Conservation (phyloP, 2,329 filamentous ascomycete species). For the Penicillium olsonii region DNA sequence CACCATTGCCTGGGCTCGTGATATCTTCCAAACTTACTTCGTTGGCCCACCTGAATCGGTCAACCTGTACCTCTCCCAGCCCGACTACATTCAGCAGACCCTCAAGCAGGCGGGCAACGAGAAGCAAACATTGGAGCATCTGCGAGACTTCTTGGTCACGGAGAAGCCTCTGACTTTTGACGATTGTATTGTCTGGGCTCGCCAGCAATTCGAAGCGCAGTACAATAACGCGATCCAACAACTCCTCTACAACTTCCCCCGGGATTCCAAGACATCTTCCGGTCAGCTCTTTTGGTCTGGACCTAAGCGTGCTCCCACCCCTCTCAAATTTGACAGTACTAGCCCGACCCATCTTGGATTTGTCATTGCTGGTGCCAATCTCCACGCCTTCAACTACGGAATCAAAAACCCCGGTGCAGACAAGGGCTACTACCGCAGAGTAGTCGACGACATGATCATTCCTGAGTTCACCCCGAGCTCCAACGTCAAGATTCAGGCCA, state of each 20-base stretch:
- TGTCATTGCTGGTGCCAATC: slow-evolving; percentile 81
- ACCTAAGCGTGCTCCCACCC: slow-evolving; percentile 91
- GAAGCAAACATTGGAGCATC: slow-evolving; percentile 86
- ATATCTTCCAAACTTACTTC: slow-evolving; percentile 92
- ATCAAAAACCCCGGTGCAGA: slow-evolving; percentile 80
- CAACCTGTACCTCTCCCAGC: slow-evolving; percentile 88
- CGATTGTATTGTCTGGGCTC: slow-evolving; percentile 95
- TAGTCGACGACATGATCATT: slow-evolving; percentile 89
- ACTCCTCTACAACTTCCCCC: slow-evolving; percentile 94
- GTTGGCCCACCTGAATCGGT: slow-evolving; percentile 91
- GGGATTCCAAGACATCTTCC: slow-evolving; percentile 82
- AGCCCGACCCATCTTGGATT: slow-evolving; percentile 88
- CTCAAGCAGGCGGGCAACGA: slow-evolving; percentile 93
- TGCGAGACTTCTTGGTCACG: slow-evolving; percentile 86
- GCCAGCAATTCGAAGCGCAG: slow-evolving; percentile 90
- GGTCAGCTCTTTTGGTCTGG: slow-evolving; percentile 97
- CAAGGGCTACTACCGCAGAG: slow-evolving; percentile 71
- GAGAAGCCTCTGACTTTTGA: slow-evolving; percentile 92
- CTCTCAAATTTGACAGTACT: slow-evolving; percentile 81
- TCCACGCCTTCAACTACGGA: slow-evolving; percentile 97
- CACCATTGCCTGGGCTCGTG: slow-evolving; percentile 96
- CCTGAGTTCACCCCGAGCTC: slow-evolving; percentile 91
- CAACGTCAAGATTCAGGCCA: slow-evolving; percentile 93
- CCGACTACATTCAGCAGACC: slow-evolving; percentile 83
- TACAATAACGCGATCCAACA: slow-evolving; percentile 97